Base-by-base conservation (phyloP, 208 protist species). In the Porcisia hertigi region DNA sequence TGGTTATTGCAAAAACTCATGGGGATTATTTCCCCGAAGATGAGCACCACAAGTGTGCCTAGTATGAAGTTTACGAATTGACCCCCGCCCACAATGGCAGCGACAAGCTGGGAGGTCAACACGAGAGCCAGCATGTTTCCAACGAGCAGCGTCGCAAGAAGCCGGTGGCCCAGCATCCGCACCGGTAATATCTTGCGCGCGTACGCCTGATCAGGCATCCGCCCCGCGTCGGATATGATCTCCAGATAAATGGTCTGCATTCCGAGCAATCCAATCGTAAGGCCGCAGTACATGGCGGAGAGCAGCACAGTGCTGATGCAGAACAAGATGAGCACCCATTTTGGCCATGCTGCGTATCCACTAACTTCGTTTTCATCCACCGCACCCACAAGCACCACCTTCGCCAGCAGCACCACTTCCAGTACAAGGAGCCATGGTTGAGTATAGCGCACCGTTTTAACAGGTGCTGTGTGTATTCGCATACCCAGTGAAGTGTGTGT, bases 51-150 rank as follows among this genome's bases (percentile, higher is more conserved):
- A 4, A 90, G 71, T 6, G 90, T 94, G 23, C 86, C 85, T 1
- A 88, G 78, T 80, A 94, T 75, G 73, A 96, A 96, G 72, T 93
- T 93, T 25, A 90, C 79, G 11, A 94, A 53, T 55, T 93, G 88
- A 11, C 83, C 83, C 14, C 78, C 79, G 20, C 82, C 60, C 58
- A 93, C 71, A 45, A 96, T 91, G 14, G 88, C 92, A 1, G 92
- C 88, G 6, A 94, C 82, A 58, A 96, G 85, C 84, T 96, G 89
- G 36, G 92, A 94, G n/a, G 85, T 90, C 45, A 96, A 57, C 52
- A 94, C 90, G 41, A 94, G 69, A 25, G 90, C 88, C 23, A 94
- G 69, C 92, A 96, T 96, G 81, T 96, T 96, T 12, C 92, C 92
- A 53, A 96, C 75, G 53, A 96, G 73, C 34, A 96, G 77, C 30